phyloP scores from a whole-genome alignment of 108 stramenopile genomes.

The Cyclostephanos tholiformis region DNA sequence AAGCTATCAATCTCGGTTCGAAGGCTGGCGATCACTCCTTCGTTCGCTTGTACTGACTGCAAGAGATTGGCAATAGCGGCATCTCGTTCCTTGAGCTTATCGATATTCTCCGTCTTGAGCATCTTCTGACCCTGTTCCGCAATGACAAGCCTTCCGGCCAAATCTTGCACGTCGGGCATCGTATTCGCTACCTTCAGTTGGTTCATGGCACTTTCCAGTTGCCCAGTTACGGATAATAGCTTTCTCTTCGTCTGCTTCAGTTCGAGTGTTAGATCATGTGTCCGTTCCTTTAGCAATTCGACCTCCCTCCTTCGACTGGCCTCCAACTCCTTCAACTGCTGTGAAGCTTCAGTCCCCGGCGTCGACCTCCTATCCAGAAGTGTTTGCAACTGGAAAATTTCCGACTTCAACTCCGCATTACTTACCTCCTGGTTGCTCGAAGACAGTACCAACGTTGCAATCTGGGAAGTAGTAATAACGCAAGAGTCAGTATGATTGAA shows the following conservation, averaged over 20 bases:
- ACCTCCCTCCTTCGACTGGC: slow-evolving; percentile 48
- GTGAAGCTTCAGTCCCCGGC: slow-evolving; percentile 25
- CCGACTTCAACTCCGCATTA: slow-evolving; percentile 45
- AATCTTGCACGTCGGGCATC: slow-evolving; percentile 40
- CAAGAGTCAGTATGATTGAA: background rate
- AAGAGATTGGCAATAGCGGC: slow-evolving; percentile 47
- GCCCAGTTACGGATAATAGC: slow-evolving; percentile 19
- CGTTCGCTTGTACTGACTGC: slow-evolving; percentile 45
- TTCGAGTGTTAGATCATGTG: slow-evolving; percentile 27
- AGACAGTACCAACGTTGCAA: slow-evolving; percentile 66
- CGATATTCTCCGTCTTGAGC: slow-evolving; percentile 26
- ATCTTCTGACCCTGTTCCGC: slow-evolving; percentile 37
- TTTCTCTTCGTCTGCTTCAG: slow-evolving; percentile 34
- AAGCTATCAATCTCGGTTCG: slow-evolving; percentile 43
- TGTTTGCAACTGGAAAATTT: slow-evolving; percentile 47
- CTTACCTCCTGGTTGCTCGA: slow-evolving; percentile 66
- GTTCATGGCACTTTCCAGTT: slow-evolving; percentile 34
- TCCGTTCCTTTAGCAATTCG: slow-evolving; percentile 27
- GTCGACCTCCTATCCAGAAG: slow-evolving; percentile 38
- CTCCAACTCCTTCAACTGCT: slow-evolving; percentile 47
- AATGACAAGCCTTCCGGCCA: slow-evolving; percentile 40
- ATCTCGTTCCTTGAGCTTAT: slow-evolving; percentile 50
- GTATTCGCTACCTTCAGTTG: slow-evolving; percentile 31
- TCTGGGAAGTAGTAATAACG: slow-evolving; percentile 9
- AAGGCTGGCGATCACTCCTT: slow-evolving; percentile 30